Evolutionary conservation across 2,329 filamentous ascomycete species (phyloP), one percentile per base, ranked within the genome.

Genomic region (Hansfordia pulvinata): DNA sequence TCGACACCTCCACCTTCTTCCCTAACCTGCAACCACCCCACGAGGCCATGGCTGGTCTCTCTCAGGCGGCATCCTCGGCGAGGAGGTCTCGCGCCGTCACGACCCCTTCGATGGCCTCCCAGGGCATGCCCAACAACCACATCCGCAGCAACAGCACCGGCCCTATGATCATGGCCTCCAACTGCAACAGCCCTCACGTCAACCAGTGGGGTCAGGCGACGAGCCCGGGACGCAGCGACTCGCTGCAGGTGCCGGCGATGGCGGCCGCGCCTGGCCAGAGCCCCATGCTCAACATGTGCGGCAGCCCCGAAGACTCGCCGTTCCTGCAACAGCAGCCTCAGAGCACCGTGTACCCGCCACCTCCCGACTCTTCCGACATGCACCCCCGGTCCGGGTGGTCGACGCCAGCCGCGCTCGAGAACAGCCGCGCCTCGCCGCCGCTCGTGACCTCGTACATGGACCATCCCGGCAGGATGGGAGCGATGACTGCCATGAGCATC

Each of bases 91-190:
- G 43, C 9, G 41, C 43, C 12, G 31, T 44, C 11, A 46, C 43
- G 8, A 28, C 37, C 12, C 21, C 27, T 24, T 33, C 31, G 24
- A 29, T 44, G 19, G 23, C 36, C 14, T 37, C 37, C 4, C 17
- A 35, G 10, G 30, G 38, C 15, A 30, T 38, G 21, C 37, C 39
- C 19, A 38, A 40, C 18, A 36, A 37, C 12, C 39, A 43, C 29
- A 31, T 43, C 12, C 33, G 44, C 9, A 47, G 41, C 22, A 44
- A 42, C 28, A 47, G 45, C 36, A 46, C 45, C 26, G 42, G 41
- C 4, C 37, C 39, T 4, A 34, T 42, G 6, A n/a, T n/a, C n/a
- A 45, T 39, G 25, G 32, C 39, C 11, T 40, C 45, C 6, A 37
- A 30, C 26, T 39, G 41, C 23, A 26, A 36, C 6, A 44, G 41